phyloP scores from a whole-genome alignment of 208 protist species.

The Wallacemonas collosoma region DNA sequence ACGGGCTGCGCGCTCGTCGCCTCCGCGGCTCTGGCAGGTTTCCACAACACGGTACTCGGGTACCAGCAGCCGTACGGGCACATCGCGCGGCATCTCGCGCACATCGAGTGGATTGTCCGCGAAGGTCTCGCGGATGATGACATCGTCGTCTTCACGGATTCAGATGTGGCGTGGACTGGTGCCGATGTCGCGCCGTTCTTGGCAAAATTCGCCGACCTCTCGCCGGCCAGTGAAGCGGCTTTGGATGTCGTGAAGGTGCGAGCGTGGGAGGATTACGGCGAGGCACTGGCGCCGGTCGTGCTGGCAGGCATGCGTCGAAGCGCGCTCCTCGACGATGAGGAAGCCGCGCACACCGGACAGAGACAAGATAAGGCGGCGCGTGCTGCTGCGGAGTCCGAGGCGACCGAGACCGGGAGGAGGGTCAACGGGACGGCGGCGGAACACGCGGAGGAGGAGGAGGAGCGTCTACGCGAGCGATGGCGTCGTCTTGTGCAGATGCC shows the following conservation, averaged over 20 bases:
- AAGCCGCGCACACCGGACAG: not conserved
- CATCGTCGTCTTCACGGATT: conserved; percentile 38
- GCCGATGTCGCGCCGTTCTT: conserved; percentile 39
- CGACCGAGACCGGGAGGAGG: no score
- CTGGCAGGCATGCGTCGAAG: conserved; percentile 21
- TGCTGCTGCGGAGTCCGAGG: no score
- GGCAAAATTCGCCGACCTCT: conserved; percentile 34
- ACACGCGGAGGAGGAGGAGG: not conserved
- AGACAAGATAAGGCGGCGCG: no score
- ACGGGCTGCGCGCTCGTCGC: conserved; percentile 31
- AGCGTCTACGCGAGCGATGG: not conserved
- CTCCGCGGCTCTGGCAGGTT: conserved; percentile 29
- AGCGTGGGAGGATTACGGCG: conserved; percentile 45
- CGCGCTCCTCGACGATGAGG: not conserved
- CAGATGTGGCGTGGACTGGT: conserved; percentile 37
- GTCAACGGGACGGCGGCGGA: no score
- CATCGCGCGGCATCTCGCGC: conserved; percentile 26
- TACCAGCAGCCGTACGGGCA: conserved; percentile 35
- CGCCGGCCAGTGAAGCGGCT: conserved; percentile 21
- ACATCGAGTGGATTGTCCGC: conserved; percentile 28
- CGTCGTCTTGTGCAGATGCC: conserved; percentile 34
- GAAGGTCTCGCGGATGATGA: conserved; percentile 37
- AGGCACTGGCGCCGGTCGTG: conserved; percentile 29
- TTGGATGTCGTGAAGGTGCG: conserved; percentile 41
- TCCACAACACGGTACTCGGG: conserved; percentile 27